Conservation (phyloP, 192 early-diverging fungal species). For the Backusella liffmaniae region DNA sequence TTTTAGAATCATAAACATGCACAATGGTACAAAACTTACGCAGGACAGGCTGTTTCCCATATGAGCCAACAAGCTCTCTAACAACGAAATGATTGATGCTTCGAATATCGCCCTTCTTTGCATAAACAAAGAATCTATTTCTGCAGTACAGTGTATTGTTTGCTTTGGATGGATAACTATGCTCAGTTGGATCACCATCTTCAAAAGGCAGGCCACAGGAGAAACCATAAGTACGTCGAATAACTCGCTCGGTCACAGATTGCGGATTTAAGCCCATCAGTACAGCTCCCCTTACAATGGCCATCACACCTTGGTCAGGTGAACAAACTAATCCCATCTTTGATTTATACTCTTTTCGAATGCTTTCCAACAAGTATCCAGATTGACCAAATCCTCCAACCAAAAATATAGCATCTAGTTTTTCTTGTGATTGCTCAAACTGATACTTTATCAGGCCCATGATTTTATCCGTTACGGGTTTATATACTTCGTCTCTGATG, state of each 20-base stretch:
- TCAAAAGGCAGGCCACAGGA: constrained; percentile 44
- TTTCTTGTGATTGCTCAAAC: constrained; percentile 24
- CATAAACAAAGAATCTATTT: constrained; percentile 31
- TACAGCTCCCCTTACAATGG: constrained; percentile 53
- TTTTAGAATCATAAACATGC: background rate
- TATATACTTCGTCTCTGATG: constrained; percentile 43
- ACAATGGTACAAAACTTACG: background rate
- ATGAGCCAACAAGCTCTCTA: background rate
- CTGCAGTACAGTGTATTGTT: constrained; percentile 32
- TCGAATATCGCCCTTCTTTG: constrained; percentile 25
- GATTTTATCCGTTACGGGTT: constrained; percentile 36
- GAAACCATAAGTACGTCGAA: constrained; percentile 46
- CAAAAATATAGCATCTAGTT: constrained; percentile 48
- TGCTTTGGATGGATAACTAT: background rate
- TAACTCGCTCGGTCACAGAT: constrained; percentile 38
- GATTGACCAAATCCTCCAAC: constrained; percentile 58
- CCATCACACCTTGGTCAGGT: constrained; percentile 43
- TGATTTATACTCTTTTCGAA: constrained; percentile 35
- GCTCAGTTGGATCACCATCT: background rate
- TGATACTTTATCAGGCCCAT: background rate
- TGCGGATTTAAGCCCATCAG: constrained; percentile 41
- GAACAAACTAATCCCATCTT: constrained; percentile 34
- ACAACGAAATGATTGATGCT: constrained; percentile 45
- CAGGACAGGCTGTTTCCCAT: background rate
- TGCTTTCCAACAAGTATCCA: constrained; percentile 38